These are phyloP conservation scores for Leishmania tropica DNA, from an alignment of 208 protist genomes.

Conservation along the genomic window DNA sequence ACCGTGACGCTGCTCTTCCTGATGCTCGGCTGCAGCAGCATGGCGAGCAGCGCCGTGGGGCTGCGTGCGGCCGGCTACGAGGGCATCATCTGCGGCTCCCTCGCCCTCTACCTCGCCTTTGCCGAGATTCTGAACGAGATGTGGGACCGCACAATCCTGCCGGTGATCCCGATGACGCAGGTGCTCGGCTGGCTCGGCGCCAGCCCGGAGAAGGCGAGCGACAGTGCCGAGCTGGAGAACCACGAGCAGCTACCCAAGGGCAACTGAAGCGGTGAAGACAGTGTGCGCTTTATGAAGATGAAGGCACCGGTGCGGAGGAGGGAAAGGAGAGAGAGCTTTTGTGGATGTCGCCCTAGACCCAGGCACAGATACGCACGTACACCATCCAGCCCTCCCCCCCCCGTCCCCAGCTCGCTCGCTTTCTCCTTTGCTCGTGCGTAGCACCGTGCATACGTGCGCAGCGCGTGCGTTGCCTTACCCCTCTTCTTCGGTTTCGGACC, in stretches of 20 bases:
- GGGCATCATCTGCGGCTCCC: slow-evolving; percentile 48
- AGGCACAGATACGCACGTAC: not conserved
- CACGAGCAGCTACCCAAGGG: not conserved
- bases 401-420: not conserved
- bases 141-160: slow-evolving; percentile 42
- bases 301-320: not conserved
- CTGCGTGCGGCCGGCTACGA: slow-evolving; percentile 41
- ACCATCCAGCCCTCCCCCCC: not conserved
- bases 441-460: too few relatives aligned
- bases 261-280: not conserved
- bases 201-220: slow-evolving; percentile 2
- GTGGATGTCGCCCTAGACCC: not conserved
- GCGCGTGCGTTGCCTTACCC: not conserved
- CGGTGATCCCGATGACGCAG: slow-evolving; percentile 36
- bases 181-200: slow-evolving; percentile 23
- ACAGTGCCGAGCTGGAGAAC: not conserved
- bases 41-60: slow-evolving; percentile 20
- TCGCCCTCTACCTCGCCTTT: slow-evolving; percentile 60
- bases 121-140: slow-evolving; percentile 50
- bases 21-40: slow-evolving; percentile 20
- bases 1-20: slow-evolving; percentile 37
- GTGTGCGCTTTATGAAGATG: not conserved
- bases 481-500: not conserved
- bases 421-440: not conserved
- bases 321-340: not conserved